phyloP scores from a whole-genome alignment of 2,329 filamentous ascomycete species.

The Colletotrichum paranaense region DNA sequence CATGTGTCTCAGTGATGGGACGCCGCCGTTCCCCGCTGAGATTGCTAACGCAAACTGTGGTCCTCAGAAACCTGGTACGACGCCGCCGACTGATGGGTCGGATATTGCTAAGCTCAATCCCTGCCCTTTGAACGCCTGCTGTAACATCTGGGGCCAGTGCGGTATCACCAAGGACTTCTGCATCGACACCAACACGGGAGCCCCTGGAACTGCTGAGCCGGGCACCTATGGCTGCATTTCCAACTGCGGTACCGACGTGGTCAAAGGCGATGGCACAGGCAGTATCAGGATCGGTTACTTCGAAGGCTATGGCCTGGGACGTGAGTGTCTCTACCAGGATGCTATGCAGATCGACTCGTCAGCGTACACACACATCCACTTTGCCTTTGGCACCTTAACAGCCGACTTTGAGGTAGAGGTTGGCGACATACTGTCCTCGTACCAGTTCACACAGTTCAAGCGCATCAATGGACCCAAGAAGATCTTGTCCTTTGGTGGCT shows the following conservation, averaged over 20 bases:
- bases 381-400: slow-evolving; percentile 43
- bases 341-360: slow-evolving; percentile 30
- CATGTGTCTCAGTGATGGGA: slow-evolving; percentile 40
- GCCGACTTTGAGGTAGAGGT: not conserved
- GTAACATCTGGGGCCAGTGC: slow-evolving; percentile 42
- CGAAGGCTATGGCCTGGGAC: not conserved
- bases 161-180: slow-evolving; percentile 23
- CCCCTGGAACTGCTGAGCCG: not conserved
- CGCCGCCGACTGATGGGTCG: slow-evolving; percentile 44
- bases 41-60: slow-evolving; percentile 48
- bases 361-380: slow-evolving; percentile 48
- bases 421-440: not conserved
- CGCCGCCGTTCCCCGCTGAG: slow-evolving; percentile 37
- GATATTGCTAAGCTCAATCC: slow-evolving; percentile 54
- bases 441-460: slow-evolving; percentile 45
- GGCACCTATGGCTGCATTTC: slow-evolving; percentile 50
- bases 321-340: slow-evolving; percentile 1
- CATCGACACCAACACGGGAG: slow-evolving; percentile 12
- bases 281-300: slow-evolving; percentile 8
- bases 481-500: slow-evolving; percentile 58
- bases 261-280: slow-evolving; percentile 26
- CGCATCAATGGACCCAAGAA: slow-evolving; percentile 40
- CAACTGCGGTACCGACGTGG: slow-evolving; percentile 51
- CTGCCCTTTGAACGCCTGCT: slow-evolving; percentile 57
- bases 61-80: slow-evolving; percentile 54